These are phyloP conservation scores for Picea engelmannii DNA, from an alignment of 83 land plant genomes.

Conservation along the genomic window DNA sequence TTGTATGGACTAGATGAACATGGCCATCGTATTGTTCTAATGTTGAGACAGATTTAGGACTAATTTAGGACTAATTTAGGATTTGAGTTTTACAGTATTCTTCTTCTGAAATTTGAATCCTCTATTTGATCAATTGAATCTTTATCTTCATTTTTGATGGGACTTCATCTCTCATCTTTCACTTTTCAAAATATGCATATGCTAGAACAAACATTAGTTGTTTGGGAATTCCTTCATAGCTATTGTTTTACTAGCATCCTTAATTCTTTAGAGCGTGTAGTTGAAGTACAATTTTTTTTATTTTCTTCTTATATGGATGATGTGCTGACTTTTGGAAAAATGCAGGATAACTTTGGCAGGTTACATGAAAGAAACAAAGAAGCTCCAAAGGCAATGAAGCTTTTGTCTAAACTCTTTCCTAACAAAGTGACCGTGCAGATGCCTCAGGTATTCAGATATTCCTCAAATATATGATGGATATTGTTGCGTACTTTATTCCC, in stretches of 20 bases:
- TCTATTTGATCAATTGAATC: too few species aligned
- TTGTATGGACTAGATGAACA: too few species aligned
- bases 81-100: too few species aligned
- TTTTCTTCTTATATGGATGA: not conserved
- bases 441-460: conserved; percentile 74
- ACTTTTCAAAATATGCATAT: too few species aligned
- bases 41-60: too few species aligned
- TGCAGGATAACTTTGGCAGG: conserved; percentile 58
- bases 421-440: conserved; percentile 82
- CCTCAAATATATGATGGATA: not conserved
- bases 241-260: not conserved
- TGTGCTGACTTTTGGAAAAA: not conserved
- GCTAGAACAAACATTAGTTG: too few species aligned
- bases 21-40: too few species aligned
- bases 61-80: too few species aligned
- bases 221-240: too few species aligned
- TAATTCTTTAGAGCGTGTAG: not conserved
- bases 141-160: too few species aligned
- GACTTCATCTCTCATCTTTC: too few species aligned
- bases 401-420: conserved; percentile 76
- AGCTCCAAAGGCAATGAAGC: conserved; percentile 66
- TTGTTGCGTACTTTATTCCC: not conserved
- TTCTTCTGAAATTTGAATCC: too few species aligned
- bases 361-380: conserved; percentile 73
- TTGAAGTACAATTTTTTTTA: not conserved